Evolutionary conservation across 108 stramenopile genomes (phyloP), one percentile per base, ranked within the genome.

Genomic region (Parietichytrium sp.): DNA sequence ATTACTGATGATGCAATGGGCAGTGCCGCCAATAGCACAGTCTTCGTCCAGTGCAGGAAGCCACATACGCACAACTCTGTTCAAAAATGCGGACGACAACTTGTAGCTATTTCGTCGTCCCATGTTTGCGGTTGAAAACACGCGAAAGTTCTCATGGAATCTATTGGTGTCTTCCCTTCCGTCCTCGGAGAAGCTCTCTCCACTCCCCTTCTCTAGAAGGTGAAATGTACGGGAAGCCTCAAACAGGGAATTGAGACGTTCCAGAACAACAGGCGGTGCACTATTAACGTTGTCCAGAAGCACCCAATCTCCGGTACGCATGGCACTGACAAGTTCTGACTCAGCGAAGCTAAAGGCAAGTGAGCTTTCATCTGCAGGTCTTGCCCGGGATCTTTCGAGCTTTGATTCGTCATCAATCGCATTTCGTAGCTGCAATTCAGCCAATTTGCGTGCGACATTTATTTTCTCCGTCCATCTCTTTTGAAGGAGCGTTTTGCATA

Each of bases 241-340:
- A n/a, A 80, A 53, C 6, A 84, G 54, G 12, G 83, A 84, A 55
- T 81, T 84, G 80, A 84, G 79, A 18, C 83, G 80, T 29, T 84
- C 83, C 3, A 84, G 30, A 8, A 84, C 80, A 48, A 80, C 83
- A 16, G 79, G 83, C 3, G 83, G 83, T 2, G 83, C 83, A 23
- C 53, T 81, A 52, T 80, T 84, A 31, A 84, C 47, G 80, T 84
- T 84, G 47, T 84, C 83, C 33, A 84, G 80, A 47, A 84, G 83
- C 4, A 84, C 83, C 51, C 51, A 84, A 36, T 79, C 54, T 4
- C 83, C 83, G 7, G 80, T 31, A 7, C 80, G 80, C 53, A 84
- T 80, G 20, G 83, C 83, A 1, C 80, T 23, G 1, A 84, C 55
- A 23, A 80, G 54, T 80, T 80, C 54, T 10, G 83, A 47, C 47